Conservation (phyloP, 208 protist species). For the Angomonas desouzai region DNA sequence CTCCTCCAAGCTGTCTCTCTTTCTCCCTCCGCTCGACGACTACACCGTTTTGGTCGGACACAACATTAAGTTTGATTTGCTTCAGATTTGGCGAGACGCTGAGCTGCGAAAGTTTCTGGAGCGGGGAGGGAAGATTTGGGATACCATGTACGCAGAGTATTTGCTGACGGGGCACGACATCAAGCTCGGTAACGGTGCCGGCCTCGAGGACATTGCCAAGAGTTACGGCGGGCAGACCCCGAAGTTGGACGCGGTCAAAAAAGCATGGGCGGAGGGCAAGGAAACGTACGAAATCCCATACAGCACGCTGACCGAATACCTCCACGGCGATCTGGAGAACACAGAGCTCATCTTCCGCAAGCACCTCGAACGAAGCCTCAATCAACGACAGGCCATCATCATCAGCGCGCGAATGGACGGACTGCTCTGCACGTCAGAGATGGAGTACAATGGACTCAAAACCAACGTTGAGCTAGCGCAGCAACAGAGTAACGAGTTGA, state of each 20-base stretch:
- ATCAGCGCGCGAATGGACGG: slow-evolving; percentile 86
- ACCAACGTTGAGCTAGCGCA: slow-evolving; percentile 85
- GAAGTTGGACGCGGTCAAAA: slow-evolving; percentile 90
- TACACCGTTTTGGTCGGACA: slow-evolving; percentile 92
- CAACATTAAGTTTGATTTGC: slow-evolving; percentile 93
- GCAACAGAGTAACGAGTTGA: slow-evolving; percentile 74
- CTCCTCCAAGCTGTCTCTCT: slow-evolving; percentile 77
- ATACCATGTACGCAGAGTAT: slow-evolving; percentile 94
- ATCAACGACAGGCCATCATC: slow-evolving; percentile 80
- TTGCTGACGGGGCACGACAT: slow-evolving; percentile 86
- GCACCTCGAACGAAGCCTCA: slow-evolving; percentile 79
- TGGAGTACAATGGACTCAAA: slow-evolving; percentile 93
- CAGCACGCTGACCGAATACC: slow-evolving; percentile 77
- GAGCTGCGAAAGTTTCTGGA: slow-evolving; percentile 82
- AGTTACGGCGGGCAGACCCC: slow-evolving; percentile 86
- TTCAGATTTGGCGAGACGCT: slow-evolving; percentile 84
- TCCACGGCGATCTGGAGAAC: slow-evolving; percentile 89
- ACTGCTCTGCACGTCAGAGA: slow-evolving; percentile 89
- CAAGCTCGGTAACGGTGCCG: slow-evolving; percentile 74
- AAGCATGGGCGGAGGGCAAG: slow-evolving; percentile 85
- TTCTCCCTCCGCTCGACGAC: slow-evolving; percentile 83
- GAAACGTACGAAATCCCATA: slow-evolving; percentile 90
- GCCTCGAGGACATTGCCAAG: slow-evolving; percentile 87
- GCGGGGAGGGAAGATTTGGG: slow-evolving; percentile 88
- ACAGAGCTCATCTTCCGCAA: slow-evolving; percentile 91